A percentile compares a stretch with the other conserved stretches of the same genome.
phyloP scores from a whole-genome alignment of 1,139 yeast genomes.

The Blastobotrys apis region DNA sequence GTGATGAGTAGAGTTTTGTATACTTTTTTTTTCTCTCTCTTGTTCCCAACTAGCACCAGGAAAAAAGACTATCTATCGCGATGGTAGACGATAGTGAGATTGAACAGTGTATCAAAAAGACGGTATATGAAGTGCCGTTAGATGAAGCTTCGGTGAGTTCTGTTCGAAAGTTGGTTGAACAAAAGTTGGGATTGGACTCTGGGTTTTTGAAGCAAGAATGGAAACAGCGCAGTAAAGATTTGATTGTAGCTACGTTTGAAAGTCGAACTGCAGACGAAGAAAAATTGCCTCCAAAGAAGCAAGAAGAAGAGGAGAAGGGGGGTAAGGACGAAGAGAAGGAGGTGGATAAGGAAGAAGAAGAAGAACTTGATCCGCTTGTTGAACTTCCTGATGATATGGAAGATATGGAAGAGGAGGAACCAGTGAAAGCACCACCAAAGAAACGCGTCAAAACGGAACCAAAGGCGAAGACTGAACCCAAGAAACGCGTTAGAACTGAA shows the following conservation, averaged over 20 bases:
- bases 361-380: constrained; percentile 7
- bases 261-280: not conserved
- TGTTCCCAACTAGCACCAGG: too few species aligned
- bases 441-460: constrained; percentile 7
- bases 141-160: constrained; percentile 21
- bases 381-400: constrained; percentile 15
- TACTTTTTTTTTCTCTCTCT: not conserved
- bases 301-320: not conserved
- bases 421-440: constrained; percentile 7
- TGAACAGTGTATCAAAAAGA: constrained; percentile 5
- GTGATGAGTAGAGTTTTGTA: not conserved
- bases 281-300: not conserved
- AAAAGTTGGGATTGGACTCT: constrained; percentile 17
- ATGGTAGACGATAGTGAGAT: constrained; percentile 3
- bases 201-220: constrained; percentile 24
- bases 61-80: too few species aligned
- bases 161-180: constrained; percentile 22
- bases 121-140: constrained; percentile 21
- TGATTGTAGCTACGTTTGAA: constrained; percentile 20
- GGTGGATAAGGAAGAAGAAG: constrained; percentile 10
- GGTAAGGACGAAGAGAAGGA: constrained; percentile 11
- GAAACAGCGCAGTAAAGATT: constrained; percentile 19
- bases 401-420: constrained; percentile 9
- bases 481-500: too few species aligned
- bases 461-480: constrained; percentile 2